Base-by-base conservation (phyloP, 805 yeast species). In the Candida loeiensis region DNA sequence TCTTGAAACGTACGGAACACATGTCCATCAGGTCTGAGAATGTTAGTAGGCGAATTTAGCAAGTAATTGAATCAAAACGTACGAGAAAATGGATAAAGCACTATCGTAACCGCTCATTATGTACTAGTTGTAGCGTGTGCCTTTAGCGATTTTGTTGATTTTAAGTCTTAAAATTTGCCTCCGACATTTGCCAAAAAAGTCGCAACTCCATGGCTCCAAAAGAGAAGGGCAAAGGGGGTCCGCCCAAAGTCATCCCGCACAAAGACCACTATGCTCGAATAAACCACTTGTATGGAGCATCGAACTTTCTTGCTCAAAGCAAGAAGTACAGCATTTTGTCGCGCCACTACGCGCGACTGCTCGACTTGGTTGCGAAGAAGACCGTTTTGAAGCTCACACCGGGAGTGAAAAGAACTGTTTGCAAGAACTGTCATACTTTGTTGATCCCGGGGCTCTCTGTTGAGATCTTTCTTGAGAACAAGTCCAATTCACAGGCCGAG, bases 81-180 rank as follows among this genome's bases (percentile, higher is more conserved):
- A 84, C 83, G 96, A 88, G 71, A 91, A 91, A 64, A 91, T 95
- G 47, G 97, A 90, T 55, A 91, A 77, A 42, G 99, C 99, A 77
- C 98, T 81, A 67, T 91, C 99, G 95, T 91, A 91, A 47, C 99
- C 98, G 76, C 96, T 87, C 99, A 91, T 13, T 51, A 21, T 32
- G 15, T 37, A 30, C 25, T 31, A 31, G 15, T 28, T 27, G 34
- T 27, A 19, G 24, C 19, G 25, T n/a, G n/a, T 12, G 27, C 17
- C 32, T 34, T 19, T 24, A 14, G 24, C 27, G 6, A 18, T 38
- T 25, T 18, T 31, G 34, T 35, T 30, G 44, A 20, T 29, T 42
- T 42, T 40, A 13, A 14, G 31, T 27, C 17, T 37, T 39, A 41
- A 48, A 27, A 30, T 39, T 39, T 39, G 42, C 42, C 42, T 39